These are phyloP conservation scores for Blumeriella jaapii DNA, from an alignment of 2,329 filamentous ascomycete genomes.

Conservation along the genomic window DNA sequence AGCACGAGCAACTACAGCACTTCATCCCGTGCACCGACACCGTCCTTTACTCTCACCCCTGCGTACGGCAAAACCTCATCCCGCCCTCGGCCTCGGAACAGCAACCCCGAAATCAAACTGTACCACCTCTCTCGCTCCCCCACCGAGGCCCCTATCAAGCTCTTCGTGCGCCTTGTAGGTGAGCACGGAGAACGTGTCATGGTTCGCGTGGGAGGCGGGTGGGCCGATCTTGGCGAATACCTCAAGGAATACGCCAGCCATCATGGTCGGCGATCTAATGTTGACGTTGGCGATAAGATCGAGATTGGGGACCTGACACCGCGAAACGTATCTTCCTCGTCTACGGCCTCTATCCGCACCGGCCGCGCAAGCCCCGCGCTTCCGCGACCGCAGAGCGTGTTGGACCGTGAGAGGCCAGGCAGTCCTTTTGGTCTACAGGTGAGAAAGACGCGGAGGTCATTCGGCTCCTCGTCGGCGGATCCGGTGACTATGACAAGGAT, in stretches of 20 bases:
- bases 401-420: slow-evolving; percentile 18
- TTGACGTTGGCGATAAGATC: too few species aligned
- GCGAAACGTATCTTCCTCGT: slow-evolving; percentile 21
- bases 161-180: slow-evolving; percentile 87
- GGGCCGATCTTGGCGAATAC: slow-evolving; percentile 93
- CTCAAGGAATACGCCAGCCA: slow-evolving; percentile 87
- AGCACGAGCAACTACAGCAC: slow-evolving; percentile 24
- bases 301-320: slow-evolving; percentile 43
- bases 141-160: slow-evolving; percentile 79
- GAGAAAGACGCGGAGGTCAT: slow-evolving; percentile 21
- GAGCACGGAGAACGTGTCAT: slow-evolving; percentile 87
- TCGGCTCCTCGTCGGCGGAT: slow-evolving; percentile 9
- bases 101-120: slow-evolving; percentile 69
- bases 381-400: slow-evolving; percentile 20
- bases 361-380: slow-evolving; percentile 32
- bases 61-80: slow-evolving; percentile 35
- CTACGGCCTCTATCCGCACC: slow-evolving; percentile 12
- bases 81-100: slow-evolving; percentile 37
- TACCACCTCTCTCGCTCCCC: slow-evolving; percentile 83
- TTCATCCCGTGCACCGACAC: slow-evolving; percentile 41
- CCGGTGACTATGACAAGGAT: not conserved
- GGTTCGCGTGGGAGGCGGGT: slow-evolving; percentile 96
- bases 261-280: slow-evolving; percentile 78
- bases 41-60: slow-evolving; percentile 59
- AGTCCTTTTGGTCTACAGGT: slow-evolving; percentile 23